Conservation (phyloP, 331 rosid species). For the Spiraea crenata region DNA sequence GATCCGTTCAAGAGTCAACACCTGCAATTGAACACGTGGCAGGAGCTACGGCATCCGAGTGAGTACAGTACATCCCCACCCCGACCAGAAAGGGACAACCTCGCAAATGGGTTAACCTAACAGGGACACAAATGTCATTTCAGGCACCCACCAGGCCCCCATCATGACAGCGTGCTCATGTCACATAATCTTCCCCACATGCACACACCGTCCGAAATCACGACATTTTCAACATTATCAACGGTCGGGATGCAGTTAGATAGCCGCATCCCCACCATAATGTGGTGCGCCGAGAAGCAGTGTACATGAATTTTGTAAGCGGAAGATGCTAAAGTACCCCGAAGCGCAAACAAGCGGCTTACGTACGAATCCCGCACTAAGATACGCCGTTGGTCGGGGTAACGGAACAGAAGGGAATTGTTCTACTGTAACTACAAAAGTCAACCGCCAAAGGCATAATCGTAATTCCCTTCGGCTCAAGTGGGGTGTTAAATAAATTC, state of each 20-base stretch:
- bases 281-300: conserved; percentile 11
- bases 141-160: background rate
- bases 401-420: conserved; percentile 17
- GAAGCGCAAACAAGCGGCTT: background rate
- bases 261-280: background rate
- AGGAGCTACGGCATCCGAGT: background rate
- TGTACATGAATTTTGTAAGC: background rate
- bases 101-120: background rate
- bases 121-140: conserved; percentile 1
- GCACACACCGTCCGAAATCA: background rate
- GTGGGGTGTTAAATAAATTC: background rate
- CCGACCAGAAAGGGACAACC: background rate
- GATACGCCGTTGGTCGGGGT: conserved; percentile 23
- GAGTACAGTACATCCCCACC: background rate
- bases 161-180: conserved; percentile 29
- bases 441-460: conserved; percentile 43
- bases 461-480: conserved; percentile 7
- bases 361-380: background rate
- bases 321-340: conserved; percentile 1
- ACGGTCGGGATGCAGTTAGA: background rate
- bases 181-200: conserved; percentile 16
- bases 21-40: background rate
- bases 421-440: conserved; percentile 5
- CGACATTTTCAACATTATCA: background rate
- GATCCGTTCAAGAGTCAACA: too few relatives aligned